These are phyloP conservation scores for Salix exigua DNA, from an alignment of 345 rosid genomes.

Conservation along the genomic window DNA sequence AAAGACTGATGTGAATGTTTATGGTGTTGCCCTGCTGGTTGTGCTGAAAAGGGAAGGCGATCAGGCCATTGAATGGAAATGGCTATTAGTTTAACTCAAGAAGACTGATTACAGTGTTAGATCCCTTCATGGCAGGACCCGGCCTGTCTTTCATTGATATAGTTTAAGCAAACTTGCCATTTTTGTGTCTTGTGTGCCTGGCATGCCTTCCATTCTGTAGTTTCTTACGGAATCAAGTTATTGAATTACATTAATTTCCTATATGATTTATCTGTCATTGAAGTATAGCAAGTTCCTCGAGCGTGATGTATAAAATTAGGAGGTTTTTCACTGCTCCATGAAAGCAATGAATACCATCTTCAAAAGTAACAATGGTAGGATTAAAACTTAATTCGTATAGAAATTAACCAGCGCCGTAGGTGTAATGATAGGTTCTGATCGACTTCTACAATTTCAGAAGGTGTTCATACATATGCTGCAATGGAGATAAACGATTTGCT, in stretches of 20 bases:
- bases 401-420: not conserved
- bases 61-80: not conserved
- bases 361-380: not conserved
- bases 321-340: not conserved
- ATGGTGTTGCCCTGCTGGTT: not conserved
- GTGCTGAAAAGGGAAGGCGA: not conserved
- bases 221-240: not conserved
- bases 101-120: not conserved
- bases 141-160: not conserved
- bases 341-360: conserved; percentile 10
- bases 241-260: not conserved
- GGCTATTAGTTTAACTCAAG: not conserved
- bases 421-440: not conserved
- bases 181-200: not conserved
- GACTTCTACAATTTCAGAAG: conserved; percentile 3
- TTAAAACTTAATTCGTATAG: not conserved
- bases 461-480: not conserved
- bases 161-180: not conserved
- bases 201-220: not conserved
- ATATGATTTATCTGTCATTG: not conserved
- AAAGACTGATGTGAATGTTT: not conserved
- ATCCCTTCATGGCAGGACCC: not conserved
- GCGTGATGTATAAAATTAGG: not conserved
- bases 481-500: not conserved
- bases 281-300: not conserved